phyloP scores from a whole-genome alignment of 306 rosid genomes.

The Potentilla sterilis region DNA sequence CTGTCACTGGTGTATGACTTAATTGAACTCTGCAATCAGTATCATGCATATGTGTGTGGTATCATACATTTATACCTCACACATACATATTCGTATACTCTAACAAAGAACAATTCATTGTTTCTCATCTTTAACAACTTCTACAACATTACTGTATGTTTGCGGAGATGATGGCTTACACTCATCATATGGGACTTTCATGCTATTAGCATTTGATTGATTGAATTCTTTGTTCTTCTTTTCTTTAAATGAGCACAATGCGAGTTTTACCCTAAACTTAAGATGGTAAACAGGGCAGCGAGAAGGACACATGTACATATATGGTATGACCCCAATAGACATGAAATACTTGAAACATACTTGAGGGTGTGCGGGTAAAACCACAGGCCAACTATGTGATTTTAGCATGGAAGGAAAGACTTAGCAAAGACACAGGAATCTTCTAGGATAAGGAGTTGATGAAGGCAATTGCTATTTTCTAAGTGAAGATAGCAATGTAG shows the following conservation, averaged over 20 bases:
- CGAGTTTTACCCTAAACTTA: not conserved
- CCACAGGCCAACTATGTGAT: not conserved
- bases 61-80: not conserved
- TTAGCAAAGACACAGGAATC: not conserved
- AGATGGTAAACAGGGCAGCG: constrained; percentile 10
- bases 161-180: not conserved
- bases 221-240: not conserved
- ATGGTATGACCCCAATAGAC: not conserved
- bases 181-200: not conserved
- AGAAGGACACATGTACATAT: not conserved
- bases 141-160: not conserved
- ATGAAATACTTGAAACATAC: constrained; percentile 6
- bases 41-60: not conserved
- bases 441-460: constrained; percentile 2
- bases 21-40: constrained; percentile 15
- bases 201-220: not conserved
- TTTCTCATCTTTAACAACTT: not conserved
- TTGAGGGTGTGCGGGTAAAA: not conserved
- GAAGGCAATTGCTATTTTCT: constrained; percentile 6
- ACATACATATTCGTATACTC: too few relatives aligned
- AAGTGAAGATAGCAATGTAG: constrained; percentile 5
- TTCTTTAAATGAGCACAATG: not conserved
- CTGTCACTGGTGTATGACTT: constrained; percentile 3
- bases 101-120: not conserved
- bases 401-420: constrained; percentile 2